Conservation (phyloP, 129 eudicot species). For the Silybum marianum region DNA sequence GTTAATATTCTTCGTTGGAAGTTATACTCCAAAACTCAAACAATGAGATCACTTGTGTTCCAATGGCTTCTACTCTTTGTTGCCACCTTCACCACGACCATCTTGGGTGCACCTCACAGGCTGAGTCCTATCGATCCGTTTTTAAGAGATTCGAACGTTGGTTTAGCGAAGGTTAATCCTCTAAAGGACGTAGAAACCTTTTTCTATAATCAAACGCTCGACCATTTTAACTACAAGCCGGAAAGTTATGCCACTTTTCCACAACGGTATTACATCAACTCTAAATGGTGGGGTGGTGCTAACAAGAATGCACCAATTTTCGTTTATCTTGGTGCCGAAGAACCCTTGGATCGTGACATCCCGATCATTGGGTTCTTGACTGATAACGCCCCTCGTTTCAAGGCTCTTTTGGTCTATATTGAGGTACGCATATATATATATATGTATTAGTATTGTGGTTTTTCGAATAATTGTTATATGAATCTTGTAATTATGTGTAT, state of each 20-base stretch:
- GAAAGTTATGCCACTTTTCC: slow-evolving; percentile 63
- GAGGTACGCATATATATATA: slow-evolving; percentile 63
- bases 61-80: slow-evolving; percentile 23
- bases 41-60: slow-evolving; percentile 14
- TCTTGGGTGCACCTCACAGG: slow-evolving; percentile 18
- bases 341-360: slow-evolving; percentile 34
- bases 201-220: slow-evolving; percentile 64
- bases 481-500: background rate
- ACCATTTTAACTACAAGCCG: slow-evolving; percentile 70
- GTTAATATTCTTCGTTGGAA: background rate
- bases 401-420: slow-evolving; percentile 57
- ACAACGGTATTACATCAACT: slow-evolving; percentile 63
- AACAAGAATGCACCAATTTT: slow-evolving; percentile 51
- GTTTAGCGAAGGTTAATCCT: background rate
- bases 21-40: background rate
- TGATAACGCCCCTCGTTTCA: slow-evolving; percentile 57
- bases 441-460: slow-evolving; percentile 32
- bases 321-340: slow-evolving; percentile 68
- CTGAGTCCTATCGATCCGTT: slow-evolving; percentile 26
- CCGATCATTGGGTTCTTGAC: slow-evolving; percentile 34
- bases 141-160: background rate
- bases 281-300: slow-evolving; percentile 69
- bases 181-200: slow-evolving; percentile 18
- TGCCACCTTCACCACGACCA: slow-evolving; percentile 12
- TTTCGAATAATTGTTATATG: background rate